Conservation (phyloP, 1,284 basidiomycete genomes). For the Malassezia psittaci region DNA sequence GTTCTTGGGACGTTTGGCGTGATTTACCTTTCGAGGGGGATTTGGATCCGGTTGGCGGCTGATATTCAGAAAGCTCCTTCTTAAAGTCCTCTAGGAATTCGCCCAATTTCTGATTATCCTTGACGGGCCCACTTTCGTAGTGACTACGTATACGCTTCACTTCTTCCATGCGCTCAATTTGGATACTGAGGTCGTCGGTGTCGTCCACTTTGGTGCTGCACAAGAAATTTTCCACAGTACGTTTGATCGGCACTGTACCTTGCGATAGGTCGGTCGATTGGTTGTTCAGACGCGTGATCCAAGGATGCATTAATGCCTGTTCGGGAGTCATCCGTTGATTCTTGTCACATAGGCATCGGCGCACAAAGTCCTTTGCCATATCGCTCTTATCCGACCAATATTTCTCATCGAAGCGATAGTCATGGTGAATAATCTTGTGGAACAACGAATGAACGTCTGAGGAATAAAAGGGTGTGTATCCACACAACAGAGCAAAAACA, state of each 20-base stretch:
- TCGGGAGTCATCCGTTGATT: slow-evolving; percentile 37
- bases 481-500: slow-evolving; percentile 42
- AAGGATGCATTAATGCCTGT: slow-evolving; percentile 41
- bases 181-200: neutral
- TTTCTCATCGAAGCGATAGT: slow-evolving; percentile 37
- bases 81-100: slow-evolving; percentile 4
- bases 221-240: neutral
- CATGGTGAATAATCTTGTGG: slow-evolving; percentile 39
- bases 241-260: neutral
- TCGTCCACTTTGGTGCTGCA: neutral
- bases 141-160: neutral
- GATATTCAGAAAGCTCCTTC: neutral
- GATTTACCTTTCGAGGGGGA: neutral
- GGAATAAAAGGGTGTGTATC: slow-evolving; percentile 47
- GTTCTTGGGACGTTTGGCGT: neutral
- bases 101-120: neutral
- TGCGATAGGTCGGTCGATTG: too few species aligned
- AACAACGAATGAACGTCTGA: slow-evolving; percentile 38
- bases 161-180: slow-evolving; percentile 1
- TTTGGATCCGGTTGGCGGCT: too few species aligned
- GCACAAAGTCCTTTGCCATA: slow-evolving; percentile 42
- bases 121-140: neutral
- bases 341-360: slow-evolving; percentile 35
- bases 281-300: slow-evolving; percentile 18
- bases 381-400: slow-evolving; percentile 43